Conservation (phyloP, 345 rosid species). For the sweet orange (Citrus sinensis) region DVS_A1.0 CM039161.1:11515501-11516000, state of each 20-base stretch:
- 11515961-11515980: constrained; percentile 4
- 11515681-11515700: background rate
- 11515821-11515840: background rate
- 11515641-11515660: background rate
- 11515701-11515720: background rate
- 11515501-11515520: background rate
- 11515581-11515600: background rate
- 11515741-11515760: background rate
- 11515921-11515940: background rate
- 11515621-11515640: background rate
- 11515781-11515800: background rate
- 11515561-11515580: background rate
- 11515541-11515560: background rate
- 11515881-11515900: background rate
- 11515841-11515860: background rate
- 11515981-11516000: constrained; percentile 3
- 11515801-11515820: background rate
- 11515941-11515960: constrained; percentile 6
- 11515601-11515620: background rate
- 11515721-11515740: background rate
- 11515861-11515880: background rate
- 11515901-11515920: background rate
- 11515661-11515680: background rate
- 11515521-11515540: background rate
- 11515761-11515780: background rate